These are phyloP conservation scores for Coemansia sp. DNA, from an alignment of 192 early-diverging fungal genomes.

Conservation along the genomic window DNA sequence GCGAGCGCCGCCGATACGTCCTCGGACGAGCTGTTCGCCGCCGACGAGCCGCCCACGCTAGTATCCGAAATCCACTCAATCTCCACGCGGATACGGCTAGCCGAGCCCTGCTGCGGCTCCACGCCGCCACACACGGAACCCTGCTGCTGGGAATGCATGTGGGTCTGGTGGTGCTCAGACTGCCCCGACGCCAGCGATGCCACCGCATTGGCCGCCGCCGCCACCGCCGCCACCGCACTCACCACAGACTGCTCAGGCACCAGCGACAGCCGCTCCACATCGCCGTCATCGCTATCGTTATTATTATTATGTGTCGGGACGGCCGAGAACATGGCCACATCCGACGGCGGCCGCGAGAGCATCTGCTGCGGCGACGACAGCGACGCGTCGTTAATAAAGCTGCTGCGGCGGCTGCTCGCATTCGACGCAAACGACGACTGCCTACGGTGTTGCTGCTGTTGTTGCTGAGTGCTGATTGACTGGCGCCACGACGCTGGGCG, in stretches of 20 bases:
- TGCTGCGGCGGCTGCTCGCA: slow-evolving; percentile 3
- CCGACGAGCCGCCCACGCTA: slow-evolving; percentile 1
- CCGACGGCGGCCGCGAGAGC: slow-evolving; percentile 40
- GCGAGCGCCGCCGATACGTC: slow-evolving; percentile 11
- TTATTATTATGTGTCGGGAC: too few relatives aligned
- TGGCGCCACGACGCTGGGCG: neutral
- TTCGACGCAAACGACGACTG: slow-evolving; percentile 29
- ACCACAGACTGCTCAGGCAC: slow-evolving; percentile 14
- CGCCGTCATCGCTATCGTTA: too few relatives aligned
- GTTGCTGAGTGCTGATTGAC: neutral
- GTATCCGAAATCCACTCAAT: slow-evolving; percentile 41
- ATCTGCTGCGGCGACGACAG: slow-evolving; percentile 16
- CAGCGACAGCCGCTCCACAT: too few relatives aligned
- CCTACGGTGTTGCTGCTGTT: slow-evolving; percentile 4
- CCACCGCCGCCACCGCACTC: slow-evolving; percentile 30
- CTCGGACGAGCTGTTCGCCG: slow-evolving; percentile 17
- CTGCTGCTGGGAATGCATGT: neutral
- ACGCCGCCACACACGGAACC: neutral
- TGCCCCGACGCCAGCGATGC: slow-evolving; percentile 5
- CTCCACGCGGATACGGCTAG: slow-evolving; percentile 37
- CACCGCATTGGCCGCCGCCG: slow-evolving; percentile 19
- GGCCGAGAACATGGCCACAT: slow-evolving; percentile 41
- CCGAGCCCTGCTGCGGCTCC: neutral
- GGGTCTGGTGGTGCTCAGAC: slow-evolving; percentile 6
- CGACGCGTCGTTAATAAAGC: neutral